phyloP scores from a whole-genome alignment of 768 basidiomycete species.

The Agaricus bisporus region DNA sequence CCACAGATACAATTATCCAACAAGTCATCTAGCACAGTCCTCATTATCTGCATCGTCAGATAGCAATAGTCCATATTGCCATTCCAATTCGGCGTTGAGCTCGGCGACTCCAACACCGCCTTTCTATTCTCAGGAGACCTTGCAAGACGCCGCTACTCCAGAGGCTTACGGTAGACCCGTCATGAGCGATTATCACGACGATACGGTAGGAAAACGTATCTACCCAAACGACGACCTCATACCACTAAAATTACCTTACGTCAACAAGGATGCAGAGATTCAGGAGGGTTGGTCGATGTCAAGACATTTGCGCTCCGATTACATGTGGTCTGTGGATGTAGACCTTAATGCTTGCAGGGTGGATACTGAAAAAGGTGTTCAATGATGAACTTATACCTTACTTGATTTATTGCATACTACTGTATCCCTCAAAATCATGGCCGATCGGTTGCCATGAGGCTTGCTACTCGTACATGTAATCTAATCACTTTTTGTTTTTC shows the following conservation, averaged over 20 bases:
- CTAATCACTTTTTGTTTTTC: not conserved
- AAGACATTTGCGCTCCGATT: not conserved
- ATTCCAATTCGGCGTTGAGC: not conserved
- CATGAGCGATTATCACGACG: not conserved
- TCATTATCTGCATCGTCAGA: not conserved
- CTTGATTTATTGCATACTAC: not conserved
- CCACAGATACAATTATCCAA: not conserved
- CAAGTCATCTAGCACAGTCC: not conserved
- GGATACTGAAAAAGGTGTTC: not conserved
- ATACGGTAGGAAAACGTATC: not conserved
- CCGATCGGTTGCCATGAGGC: no score
- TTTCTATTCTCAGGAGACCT: not conserved
- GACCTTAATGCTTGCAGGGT: not conserved
- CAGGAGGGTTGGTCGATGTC: not conserved
- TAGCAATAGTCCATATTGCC: not conserved
- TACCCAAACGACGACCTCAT: not conserved
- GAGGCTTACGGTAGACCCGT: not conserved
- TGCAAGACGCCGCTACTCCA: not conserved
- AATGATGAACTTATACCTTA: not conserved
- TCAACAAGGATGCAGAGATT: not conserved
- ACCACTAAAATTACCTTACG: not conserved
- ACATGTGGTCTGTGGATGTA: conserved; percentile 1
- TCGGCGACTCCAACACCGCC: conserved; percentile 1
- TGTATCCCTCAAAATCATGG: no score
- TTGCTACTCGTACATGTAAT: not conserved